Conservation (phyloP, 176 grass and related monocot species). For the Metroxylon sagu region DNA sequence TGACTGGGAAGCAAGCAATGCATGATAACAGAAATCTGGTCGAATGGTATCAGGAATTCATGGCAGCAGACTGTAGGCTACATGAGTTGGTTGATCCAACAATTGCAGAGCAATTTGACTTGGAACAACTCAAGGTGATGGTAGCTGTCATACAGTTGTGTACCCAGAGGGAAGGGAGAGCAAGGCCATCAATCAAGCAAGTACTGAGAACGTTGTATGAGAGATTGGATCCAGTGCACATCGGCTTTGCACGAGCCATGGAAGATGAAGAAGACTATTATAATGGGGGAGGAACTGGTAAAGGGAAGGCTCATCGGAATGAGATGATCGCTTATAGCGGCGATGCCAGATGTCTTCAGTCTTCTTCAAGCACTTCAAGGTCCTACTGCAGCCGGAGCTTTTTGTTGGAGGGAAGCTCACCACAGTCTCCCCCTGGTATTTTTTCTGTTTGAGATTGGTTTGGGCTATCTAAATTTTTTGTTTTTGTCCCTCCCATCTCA, state of each 20-base stretch:
- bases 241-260: conserved; percentile 32
- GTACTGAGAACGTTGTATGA: conserved; percentile 76
- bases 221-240: conserved; percentile 61
- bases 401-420: conserved; percentile 61
- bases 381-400: conserved; percentile 92
- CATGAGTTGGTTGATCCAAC: conserved; percentile 54
- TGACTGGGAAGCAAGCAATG: conserved; percentile 72
- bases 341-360: conserved; percentile 59
- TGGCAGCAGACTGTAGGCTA: conserved; percentile 36
- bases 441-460: conserved; percentile 31
- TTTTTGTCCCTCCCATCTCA: too few relatives aligned
- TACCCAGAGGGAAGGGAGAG: conserved; percentile 60
- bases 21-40: conserved; percentile 82
- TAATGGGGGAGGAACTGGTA: conserved; percentile 26
- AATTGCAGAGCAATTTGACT: conserved; percentile 36
- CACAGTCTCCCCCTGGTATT: conserved; percentile 58
- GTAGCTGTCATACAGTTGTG: conserved; percentile 58
- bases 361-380: conserved; percentile 77
- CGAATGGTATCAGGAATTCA: conserved; percentile 68
- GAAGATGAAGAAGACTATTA: conserved; percentile 34
- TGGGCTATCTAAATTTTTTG: too few relatives aligned
- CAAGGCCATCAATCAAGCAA: conserved; percentile 86
- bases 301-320: conserved; percentile 25
- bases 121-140: conserved; percentile 68
- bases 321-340: conserved; percentile 41